Conservation (phyloP, 169 alveolate genomes). For the Plasmodium fragile region DNA sequence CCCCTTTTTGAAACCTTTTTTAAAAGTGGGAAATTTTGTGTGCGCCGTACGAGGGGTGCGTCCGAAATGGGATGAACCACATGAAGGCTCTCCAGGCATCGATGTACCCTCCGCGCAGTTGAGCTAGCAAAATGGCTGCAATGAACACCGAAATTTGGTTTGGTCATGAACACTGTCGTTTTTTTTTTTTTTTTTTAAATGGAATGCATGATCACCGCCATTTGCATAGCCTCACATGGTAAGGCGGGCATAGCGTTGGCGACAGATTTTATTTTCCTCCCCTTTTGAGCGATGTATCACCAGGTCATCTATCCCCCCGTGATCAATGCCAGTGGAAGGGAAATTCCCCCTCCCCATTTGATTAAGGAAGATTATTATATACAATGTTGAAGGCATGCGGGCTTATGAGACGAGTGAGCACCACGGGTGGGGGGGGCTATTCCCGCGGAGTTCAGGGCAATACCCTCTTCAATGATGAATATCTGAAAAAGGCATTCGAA, state of each 20-base stretch:
- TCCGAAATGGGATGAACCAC: not conserved
- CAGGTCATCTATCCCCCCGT: not conserved
- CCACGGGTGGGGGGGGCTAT: not conserved
- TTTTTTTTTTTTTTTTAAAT: conserved; percentile 7
- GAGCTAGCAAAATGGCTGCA: not conserved
- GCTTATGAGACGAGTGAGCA: not conserved
- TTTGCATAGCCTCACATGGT: not conserved
- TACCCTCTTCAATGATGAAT: conserved; percentile 5
- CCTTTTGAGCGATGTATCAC: not conserved
- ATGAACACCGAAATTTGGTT: too few relatives aligned
- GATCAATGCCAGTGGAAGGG: not conserved
- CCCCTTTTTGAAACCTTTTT: conserved; percentile 8
- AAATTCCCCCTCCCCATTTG: not conserved
- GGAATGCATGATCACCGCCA: not conserved
- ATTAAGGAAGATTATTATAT: not conserved
- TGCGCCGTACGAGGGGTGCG: not conserved
- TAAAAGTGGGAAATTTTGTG: not conserved
- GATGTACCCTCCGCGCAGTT: not conserved
- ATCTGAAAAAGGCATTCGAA: conserved; percentile 38
- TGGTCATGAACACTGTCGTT: not conserved
- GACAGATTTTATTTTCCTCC: not conserved
- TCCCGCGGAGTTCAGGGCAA: not conserved
- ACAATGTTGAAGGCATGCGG: not conserved
- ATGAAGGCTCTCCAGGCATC: not conserved
- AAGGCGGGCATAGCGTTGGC: not conserved